Conservation (phyloP, 1,139 yeast genomes). For the Debaryomyces psychrophilus region DNA sequence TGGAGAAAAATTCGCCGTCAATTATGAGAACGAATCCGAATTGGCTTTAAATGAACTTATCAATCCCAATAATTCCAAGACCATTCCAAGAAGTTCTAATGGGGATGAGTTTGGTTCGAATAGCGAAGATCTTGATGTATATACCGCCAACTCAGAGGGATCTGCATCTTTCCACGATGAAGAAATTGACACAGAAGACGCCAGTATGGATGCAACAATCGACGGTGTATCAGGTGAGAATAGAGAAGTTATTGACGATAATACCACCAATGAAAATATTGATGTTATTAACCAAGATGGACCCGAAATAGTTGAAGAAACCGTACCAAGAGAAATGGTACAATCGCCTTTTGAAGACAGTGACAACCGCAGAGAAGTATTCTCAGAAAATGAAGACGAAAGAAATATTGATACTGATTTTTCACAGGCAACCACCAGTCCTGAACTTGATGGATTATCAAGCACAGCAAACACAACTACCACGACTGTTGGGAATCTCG, state of each 20-base stretch:
- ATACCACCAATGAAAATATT: not conserved
- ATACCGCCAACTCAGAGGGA: not conserved
- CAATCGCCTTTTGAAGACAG: slow-evolving; percentile 19
- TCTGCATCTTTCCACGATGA: not conserved
- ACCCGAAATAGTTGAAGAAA: not conserved
- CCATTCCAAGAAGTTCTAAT: not conserved
- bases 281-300: not conserved
- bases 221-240: not conserved
- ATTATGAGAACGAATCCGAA: slow-evolving; percentile 35
- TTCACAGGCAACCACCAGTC: slow-evolving; percentile 6
- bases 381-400: slow-evolving; percentile 10
- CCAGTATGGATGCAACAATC: not conserved
- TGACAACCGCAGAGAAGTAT: not conserved
- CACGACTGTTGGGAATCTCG: not conserved
- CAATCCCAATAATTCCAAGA: not conserved
- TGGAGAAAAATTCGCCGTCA: slow-evolving; percentile 26
- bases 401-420: slow-evolving; percentile 16
- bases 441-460: not conserved
- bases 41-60: slow-evolving; percentile 11
- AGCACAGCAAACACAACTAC: not conserved
- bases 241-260: not conserved
- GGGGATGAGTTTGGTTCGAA: slow-evolving; percentile 13
- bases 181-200: not conserved
- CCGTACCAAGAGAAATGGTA: slow-evolving; percentile 10
- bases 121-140: slow-evolving; percentile 12